These are phyloP conservation scores for Boletus bicolor DNA, from an alignment of 768 basidiomycete genomes.

Conservation along the genomic window DNA sequence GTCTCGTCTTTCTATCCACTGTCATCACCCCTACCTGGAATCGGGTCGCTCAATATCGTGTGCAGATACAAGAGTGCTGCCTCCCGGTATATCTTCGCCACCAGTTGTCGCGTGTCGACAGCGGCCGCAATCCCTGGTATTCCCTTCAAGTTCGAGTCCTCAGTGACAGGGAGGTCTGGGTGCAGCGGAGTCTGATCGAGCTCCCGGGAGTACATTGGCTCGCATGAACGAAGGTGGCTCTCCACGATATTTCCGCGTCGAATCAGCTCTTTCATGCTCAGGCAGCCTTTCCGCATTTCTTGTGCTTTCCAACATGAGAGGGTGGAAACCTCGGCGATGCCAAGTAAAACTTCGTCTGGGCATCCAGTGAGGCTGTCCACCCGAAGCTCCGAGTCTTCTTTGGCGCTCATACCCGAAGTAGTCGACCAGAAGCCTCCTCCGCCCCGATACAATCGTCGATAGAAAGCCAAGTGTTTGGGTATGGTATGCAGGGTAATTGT, in stretches of 20 bases:
- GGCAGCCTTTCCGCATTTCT: constrained; percentile 58
- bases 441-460: constrained; percentile 61
- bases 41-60: constrained; percentile 63
- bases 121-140: constrained; percentile 29
- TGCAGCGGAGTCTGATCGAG: constrained; percentile 39
- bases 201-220: constrained; percentile 30
- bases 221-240: constrained; percentile 51
- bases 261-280: constrained; percentile 74
- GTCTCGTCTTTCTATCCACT: background rate
- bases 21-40: constrained; percentile 54
- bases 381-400: constrained; percentile 44
- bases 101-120: constrained; percentile 46
- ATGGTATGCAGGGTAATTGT: constrained; percentile 57
- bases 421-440: constrained; percentile 46
- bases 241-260: constrained; percentile 71
- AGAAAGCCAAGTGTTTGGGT: constrained; percentile 63
- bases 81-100: constrained; percentile 62
- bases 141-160: constrained; percentile 21
- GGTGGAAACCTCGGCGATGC: constrained; percentile 69
- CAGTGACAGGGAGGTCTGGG: constrained; percentile 33
- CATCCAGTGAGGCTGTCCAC: constrained; percentile 75
- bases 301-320: constrained; percentile 73
- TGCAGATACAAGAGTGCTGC: constrained; percentile 65
- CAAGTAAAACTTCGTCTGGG: constrained; percentile 74
- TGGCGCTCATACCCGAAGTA: constrained; percentile 25